Evolutionary conservation across 495 filamentous ascomycete species (phyloP).

Genomic region (Tuber indicum): DNA sequence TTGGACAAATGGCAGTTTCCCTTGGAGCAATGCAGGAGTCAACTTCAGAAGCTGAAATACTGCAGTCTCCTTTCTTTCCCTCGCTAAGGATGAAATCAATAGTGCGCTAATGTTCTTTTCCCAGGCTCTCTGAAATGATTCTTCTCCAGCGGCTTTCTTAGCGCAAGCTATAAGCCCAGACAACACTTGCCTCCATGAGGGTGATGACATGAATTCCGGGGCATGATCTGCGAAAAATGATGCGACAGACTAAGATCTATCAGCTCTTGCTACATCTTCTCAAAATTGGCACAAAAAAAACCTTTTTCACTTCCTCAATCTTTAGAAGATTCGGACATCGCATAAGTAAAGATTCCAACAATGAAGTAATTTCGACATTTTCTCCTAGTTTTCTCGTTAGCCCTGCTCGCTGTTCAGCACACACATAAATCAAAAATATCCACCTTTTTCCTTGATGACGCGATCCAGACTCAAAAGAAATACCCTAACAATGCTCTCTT

Average conservation of each 20-base stretch:
- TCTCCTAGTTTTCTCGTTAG: slow-evolving; percentile 8
- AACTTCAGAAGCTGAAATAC: slow-evolving; percentile 22
- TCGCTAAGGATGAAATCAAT: slow-evolving; percentile 21
- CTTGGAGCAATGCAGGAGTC: slow-evolving; percentile 15
- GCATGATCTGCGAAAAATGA: slow-evolving; percentile 27
- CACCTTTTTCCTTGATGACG: slow-evolving; percentile 14
- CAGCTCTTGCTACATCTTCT: slow-evolving; percentile 4
- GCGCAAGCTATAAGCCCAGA: slow-evolving; percentile 28
- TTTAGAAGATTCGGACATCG: slow-evolving; percentile 2
- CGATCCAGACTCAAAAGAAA: slow-evolving; percentile 12
- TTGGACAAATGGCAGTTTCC: slow-evolving; percentile 14
- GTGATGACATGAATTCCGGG: slow-evolving; percentile 13
- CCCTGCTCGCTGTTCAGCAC: neutral
- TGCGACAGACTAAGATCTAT: neutral
- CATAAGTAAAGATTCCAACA: slow-evolving; percentile 13
- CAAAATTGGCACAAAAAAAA: neutral
- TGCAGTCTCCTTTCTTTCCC: slow-evolving; percentile 24
- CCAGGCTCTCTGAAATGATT: slow-evolving; percentile 23
- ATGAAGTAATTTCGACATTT: slow-evolving; percentile 10
- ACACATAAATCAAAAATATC: neutral
- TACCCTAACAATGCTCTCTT: slow-evolving; percentile 6
- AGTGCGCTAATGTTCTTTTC: slow-evolving; percentile 18
- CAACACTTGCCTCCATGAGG: slow-evolving; percentile 22
- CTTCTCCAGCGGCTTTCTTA: slow-evolving; percentile 9
- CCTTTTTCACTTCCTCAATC: slow-evolving; percentile 12